A percentile compares a stretch with the other conserved stretches of the same genome.
phyloP scores from a whole-genome alignment of 2,329 filamentous ascomycete genomes.

The Epichloe gansuensis region DNA sequence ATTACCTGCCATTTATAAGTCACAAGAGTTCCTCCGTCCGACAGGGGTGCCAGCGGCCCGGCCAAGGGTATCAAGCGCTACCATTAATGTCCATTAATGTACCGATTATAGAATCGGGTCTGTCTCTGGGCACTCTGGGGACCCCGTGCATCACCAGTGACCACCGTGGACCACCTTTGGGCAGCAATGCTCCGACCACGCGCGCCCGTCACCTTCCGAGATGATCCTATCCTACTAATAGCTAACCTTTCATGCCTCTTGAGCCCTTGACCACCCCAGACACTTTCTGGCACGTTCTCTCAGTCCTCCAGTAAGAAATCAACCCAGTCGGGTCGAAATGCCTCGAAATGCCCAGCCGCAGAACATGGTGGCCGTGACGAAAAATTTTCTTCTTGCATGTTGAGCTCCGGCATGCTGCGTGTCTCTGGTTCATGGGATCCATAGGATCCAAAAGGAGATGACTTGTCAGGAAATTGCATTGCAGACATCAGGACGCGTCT shows the following conservation, averaged over 20 bases:
- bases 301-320: neutral
- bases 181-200: slow-evolving; percentile 10
- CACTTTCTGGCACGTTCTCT: neutral
- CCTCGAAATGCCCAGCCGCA: neutral
- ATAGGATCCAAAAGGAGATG: too few relatives aligned
- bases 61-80: too few relatives aligned
- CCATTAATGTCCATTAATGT: too few relatives aligned
- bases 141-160: neutral
- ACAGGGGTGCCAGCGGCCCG: neutral
- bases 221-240: too few relatives aligned
- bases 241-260: neutral
- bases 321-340: neutral
- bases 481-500: too few relatives aligned
- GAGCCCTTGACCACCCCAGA: neutral
- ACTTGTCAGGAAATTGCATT: too few relatives aligned
- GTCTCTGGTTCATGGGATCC: too few relatives aligned
- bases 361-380: neutral
- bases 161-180: slow-evolving; percentile 5
- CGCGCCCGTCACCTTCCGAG: too few relatives aligned
- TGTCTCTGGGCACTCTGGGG: neutral
- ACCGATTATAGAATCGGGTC: too few relatives aligned
- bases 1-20: neutral
- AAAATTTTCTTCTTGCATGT: neutral
- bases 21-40: neutral
- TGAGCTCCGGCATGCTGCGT: neutral